phyloP scores from a whole-genome alignment of 805 yeast genomes.

The Kluyveromyces wickerhamii region DNA sequence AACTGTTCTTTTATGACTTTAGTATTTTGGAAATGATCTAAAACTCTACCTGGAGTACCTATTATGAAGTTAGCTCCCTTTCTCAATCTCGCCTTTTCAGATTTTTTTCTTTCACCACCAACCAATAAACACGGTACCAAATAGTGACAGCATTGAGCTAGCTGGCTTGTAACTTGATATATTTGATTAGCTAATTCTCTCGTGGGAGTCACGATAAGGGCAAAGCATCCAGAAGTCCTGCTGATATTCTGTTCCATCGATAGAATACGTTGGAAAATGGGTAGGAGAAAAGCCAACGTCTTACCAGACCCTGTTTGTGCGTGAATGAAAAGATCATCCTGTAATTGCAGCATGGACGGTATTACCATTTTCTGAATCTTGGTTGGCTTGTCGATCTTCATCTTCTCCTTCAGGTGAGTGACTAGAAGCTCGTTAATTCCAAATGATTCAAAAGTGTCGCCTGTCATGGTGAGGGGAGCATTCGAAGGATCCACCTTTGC shows the following conservation, averaged over 20 bases:
- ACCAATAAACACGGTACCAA: slow-evolving; percentile 93
- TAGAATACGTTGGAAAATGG: slow-evolving; percentile 70
- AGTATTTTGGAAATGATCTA: slow-evolving; percentile 92
- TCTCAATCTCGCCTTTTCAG: slow-evolving; percentile 91
- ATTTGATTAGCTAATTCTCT: slow-evolving; percentile 92
- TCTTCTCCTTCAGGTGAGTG: slow-evolving; percentile 45
- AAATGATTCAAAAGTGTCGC: slow-evolving; percentile 59
- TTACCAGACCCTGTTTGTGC: slow-evolving; percentile 99
- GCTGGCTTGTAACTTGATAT: slow-evolving; percentile 64
- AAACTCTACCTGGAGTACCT: slow-evolving; percentile 94
- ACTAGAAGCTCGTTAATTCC: slow-evolving; percentile 53
- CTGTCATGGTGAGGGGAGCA: slow-evolving; percentile 69
- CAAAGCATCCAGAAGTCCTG: slow-evolving; percentile 79
- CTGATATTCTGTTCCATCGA: slow-evolving; percentile 36
- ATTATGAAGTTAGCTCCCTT: slow-evolving; percentile 95
- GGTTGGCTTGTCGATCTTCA: slow-evolving; percentile 65
- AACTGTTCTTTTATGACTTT: slow-evolving; percentile 49
- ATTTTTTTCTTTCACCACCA: slow-evolving; percentile 97
- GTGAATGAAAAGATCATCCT: slow-evolving; percentile 73
- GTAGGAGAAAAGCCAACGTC: slow-evolving; percentile 80
- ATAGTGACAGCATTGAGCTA: slow-evolving; percentile 71
- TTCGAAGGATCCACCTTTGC: slow-evolving; percentile 53
- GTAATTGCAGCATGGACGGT: slow-evolving; percentile 45
- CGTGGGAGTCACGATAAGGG: slow-evolving; percentile 85
- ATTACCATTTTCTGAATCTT: slow-evolving; percentile 76